Evolutionary conservation across 2,329 filamentous ascomycete species (phyloP), one percentile per base, ranked within the genome.

Genomic region (Fusarium domesticum): DNA sequence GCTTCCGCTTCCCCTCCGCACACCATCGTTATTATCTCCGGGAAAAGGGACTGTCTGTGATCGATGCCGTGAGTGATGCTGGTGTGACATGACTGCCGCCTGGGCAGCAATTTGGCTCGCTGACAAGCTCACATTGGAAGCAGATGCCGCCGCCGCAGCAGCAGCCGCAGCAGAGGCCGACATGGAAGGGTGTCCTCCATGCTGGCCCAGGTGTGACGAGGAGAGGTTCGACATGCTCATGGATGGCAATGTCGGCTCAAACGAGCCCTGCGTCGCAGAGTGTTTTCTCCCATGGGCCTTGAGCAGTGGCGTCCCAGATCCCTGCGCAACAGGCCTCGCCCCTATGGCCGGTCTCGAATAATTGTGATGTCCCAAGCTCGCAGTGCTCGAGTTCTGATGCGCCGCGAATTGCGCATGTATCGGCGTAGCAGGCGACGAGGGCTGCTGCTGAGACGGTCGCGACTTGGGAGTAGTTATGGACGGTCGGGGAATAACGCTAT

Each of bases 91-190:
- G 60, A 86, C 82, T 43, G 87, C 87, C 8, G 87, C 83, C 66
- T 90, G 87, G 15, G 87, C 87, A 31, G 87, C 87, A 52, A 90
- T 89, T 64, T 89, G 84, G 65, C 85, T 89, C n/a, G 86, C 81
- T 2, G 76, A 76, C 49, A 80, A 66, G 18, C 72, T 64, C 11
- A 53, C 34, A 59, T 63, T 33, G 60, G 59, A 57, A 15, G 64
- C 63, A 34, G 68, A 69, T 67, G 66, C 82, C 59, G 65, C 62
- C 11, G 53, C 58, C 2, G 56, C 56, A 2, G 56, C 56, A 1
- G 56, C 56, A 1, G 56, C 55, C 2, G 54, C 54, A 5, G 53
- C 49, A 11, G 55, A 48, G 6, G 49, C 37, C 17, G 53, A 54
- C 14, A 35, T 30, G 15, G 50, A 47, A 2, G 53, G 37, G 4